Evolutionary conservation across 345 rosid genomes (phyloP).

Genomic region (Garcia nutans): DNA sequence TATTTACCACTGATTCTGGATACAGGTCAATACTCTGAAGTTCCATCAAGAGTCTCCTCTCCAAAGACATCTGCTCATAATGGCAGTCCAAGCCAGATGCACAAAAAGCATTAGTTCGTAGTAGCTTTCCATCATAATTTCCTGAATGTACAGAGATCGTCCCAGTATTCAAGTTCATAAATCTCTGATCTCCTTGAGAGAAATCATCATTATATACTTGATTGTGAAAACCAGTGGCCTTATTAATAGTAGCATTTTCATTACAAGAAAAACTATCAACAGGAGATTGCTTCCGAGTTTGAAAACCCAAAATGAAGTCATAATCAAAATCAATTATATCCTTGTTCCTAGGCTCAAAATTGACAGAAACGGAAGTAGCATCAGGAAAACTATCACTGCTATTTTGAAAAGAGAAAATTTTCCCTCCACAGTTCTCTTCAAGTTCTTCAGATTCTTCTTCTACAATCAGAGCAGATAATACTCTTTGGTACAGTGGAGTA

Average conservation of each 20-base stretch:
- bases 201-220: constrained; percentile 18
- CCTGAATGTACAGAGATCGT: constrained; percentile 19
- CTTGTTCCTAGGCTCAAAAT: constrained; percentile 29
- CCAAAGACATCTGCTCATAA: constrained; percentile 39
- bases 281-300: constrained; percentile 25
- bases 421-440: constrained; percentile 34
- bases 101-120: constrained; percentile 14
- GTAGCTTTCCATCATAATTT: constrained; percentile 20
- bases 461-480: constrained; percentile 50
- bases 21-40: constrained; percentile 50
- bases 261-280: constrained; percentile 28
- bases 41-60: constrained; percentile 47
- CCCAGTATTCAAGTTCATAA: constrained; percentile 17
- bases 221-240: constrained; percentile 17
- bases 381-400: constrained; percentile 25
- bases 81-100: constrained; percentile 31
- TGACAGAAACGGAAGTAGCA: constrained; percentile 14
- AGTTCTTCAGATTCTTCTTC: constrained; percentile 48
- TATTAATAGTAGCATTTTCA: constrained; percentile 21
- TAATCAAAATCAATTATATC: constrained; percentile 31
- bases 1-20: constrained; percentile 49
- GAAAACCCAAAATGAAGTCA: constrained; percentile 30
- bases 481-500: constrained; percentile 56
- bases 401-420: constrained; percentile 26
- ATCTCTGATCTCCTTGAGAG: constrained; percentile 25